Evolutionary conservation across 768 basidiomycete genomes (phyloP), one percentile per base, ranked within the genome.

Genomic region (Peribolospora kevripleyi): DNA sequence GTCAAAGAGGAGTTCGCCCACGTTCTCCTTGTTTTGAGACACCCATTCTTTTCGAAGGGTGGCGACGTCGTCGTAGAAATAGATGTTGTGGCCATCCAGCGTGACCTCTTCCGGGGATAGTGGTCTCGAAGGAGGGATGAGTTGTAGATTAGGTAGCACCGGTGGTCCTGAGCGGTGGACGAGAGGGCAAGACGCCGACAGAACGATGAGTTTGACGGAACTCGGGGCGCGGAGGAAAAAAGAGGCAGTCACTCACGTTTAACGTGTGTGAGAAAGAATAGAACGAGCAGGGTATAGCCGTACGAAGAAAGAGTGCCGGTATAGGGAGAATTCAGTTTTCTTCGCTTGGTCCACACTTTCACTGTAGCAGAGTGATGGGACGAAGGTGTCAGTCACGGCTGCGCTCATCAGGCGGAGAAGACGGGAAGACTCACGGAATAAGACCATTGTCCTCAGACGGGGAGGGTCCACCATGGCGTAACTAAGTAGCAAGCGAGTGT

Each of bases 251-350:
- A 64, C 73, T 43, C 56, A 81, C 83, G 63, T 72, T 93, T 91
- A 71, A 97, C 88, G 68, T 98, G 93, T 49, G 90, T 80, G 53
- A 97, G 77, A 70, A 87, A 98, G 71, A 90, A 93, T 63, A 98
- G 85, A 67, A 95, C 91, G 68, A 98, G 81, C 53, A 98, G 75
- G 61, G 91, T 90, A 70, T 91, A 95, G 60, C 91, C 91, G 66
- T 98, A 95, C 54, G 88, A 91, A 54, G 85, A 90, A 53, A 98
- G 73, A 1, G 91, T 97, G 58, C 91, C 91, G 63, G 85, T 79
- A 69, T 97, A 98, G 8, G 91, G 88, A 52, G 88, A 93, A 69
- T 98, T 98, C 68, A 98, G 93, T 78, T 93, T 90, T 69, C 90
- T 76, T 68, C 87, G 76, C 70, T 95, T 98, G 63, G 85, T 84